Base-by-base conservation (phyloP, 1,139 yeast species). In the Oligophagozyma castellii region DNA sequence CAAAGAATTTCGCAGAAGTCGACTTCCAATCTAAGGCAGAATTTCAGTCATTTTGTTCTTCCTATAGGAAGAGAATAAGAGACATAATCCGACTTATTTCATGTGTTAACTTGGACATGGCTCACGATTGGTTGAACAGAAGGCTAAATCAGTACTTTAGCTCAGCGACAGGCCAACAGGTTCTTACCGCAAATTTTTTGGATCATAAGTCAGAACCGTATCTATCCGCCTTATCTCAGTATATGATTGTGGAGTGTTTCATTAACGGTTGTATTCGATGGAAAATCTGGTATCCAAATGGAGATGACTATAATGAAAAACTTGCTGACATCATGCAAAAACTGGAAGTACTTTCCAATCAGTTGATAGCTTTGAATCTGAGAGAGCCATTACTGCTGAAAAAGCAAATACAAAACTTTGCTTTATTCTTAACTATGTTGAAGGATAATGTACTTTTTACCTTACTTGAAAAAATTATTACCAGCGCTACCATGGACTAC, bases 181-280 rank as follows among this genome's bases (percentile, higher is more conserved):
- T 86, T 26, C 59, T 83, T 26, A 65, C 63, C 27, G 60, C 70
- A 7, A 57, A 67, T 16, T 67, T 65, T 32, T 54, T 81, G 34
- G 70, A 67, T 30, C 65, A 63, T 29, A 63, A 65, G 34, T 60
- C 63, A 4, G 86, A 80, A 26, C 74, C 89, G 3, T 79, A 73
- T 46, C 68, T 79, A 32, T 67, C 72, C 38, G 92, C 93, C 0
- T 68, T 76, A 33, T 70, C 94, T 0, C 95, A 86, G 47, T 73
- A 89, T 39, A 76, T 75, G 48, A 71, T 84, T 16, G 81, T 84
- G 22, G 98, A 89, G 53, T 78, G 93, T 24, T 77, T 93, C 40
- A 70, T 89, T 18, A 68, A 94, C 37, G 98, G 98, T 22, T 77
- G 92, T 22, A 73, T 92, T n/a, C 69, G 99, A 46, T 89, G 98